Percentiles rank a stretch among this genome's conserved stretches.
phyloP scores from a whole-genome alignment of 805 yeast species.

The Candida broadrunensis region DNA sequence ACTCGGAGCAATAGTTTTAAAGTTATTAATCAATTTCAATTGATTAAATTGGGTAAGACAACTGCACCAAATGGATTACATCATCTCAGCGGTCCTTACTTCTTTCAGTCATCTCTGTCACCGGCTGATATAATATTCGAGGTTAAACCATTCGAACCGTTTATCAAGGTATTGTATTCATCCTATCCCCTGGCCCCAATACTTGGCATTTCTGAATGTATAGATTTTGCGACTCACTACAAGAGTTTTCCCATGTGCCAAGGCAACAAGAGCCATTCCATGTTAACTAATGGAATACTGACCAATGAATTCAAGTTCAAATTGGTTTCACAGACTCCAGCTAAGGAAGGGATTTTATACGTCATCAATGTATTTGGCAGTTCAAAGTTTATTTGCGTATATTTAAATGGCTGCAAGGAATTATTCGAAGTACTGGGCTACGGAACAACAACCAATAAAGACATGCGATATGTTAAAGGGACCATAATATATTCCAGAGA shows the following conservation, averaged over 20 bases:
- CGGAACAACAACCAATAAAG: too few relatives aligned
- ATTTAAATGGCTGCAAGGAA: too few relatives aligned
- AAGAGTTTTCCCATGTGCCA: too few relatives aligned
- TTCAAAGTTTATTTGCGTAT: too few relatives aligned
- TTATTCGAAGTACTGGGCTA: too few relatives aligned
- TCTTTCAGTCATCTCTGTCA: conserved; percentile 27
- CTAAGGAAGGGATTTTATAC: neutral
- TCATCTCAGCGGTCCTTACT: conserved; percentile 22
- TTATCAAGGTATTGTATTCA: conserved; percentile 17
- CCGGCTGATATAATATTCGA: conserved; percentile 26
- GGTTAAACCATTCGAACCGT: conserved; percentile 22
- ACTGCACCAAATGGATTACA: conserved; percentile 31
- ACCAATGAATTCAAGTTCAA: neutral
- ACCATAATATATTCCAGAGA: too few relatives aligned
- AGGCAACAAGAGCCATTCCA: neutral
- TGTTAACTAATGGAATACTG: neutral
- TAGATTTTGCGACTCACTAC: too few relatives aligned
- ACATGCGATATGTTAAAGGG: too few relatives aligned
- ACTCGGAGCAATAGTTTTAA: neutral
- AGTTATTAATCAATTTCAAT: conserved; percentile 13
- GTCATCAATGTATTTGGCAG: too few relatives aligned
- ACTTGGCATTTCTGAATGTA: too few relatives aligned
- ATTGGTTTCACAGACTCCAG: neutral
- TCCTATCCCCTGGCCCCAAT: conserved; percentile 5
- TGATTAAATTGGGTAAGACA: conserved; percentile 24